Evolutionary conservation across 1,284 basidiomycete genomes (phyloP).

Genomic region (Moniliophthora roreri): DNA sequence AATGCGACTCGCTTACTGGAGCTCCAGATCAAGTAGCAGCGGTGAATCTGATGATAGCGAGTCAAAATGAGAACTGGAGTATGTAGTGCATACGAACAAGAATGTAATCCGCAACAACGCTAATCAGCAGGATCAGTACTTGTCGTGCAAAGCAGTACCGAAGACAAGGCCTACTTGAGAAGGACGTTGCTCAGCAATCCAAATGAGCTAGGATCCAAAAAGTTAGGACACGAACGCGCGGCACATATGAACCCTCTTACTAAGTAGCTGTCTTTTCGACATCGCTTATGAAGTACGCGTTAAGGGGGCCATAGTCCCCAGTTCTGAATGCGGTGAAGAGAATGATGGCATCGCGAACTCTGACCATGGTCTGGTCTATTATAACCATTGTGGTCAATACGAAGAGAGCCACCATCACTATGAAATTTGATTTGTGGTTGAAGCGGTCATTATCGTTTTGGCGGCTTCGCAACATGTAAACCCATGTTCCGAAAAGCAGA

Average conservation of each 20-base stretch:
- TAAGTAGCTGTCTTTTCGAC: too few species aligned
- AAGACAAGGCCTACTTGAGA: neutral
- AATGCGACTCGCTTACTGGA: neutral
- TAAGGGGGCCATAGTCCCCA: neutral
- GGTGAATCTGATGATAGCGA: neutral
- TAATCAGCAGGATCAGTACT: neutral
- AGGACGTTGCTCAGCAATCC: neutral
- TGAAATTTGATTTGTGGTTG: neutral
- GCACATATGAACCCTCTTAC: too few species aligned
- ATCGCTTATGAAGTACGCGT: too few species aligned
- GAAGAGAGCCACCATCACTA: neutral
- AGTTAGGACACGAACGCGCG: too few species aligned
- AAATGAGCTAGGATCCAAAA: too few species aligned
- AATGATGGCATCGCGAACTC: neutral
- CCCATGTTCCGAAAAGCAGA: conserved; percentile 3
- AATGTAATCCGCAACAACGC: neutral
- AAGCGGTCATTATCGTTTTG: neutral
- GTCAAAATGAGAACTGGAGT: neutral
- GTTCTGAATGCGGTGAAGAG: neutral
- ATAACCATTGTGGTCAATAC: neutral
- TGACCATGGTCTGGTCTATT: neutral
- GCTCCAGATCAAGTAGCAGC: conserved; percentile 1
- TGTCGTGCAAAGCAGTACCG: neutral
- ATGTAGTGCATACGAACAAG: neutral
- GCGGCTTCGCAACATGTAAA: conserved; percentile 1